phyloP scores from a whole-genome alignment of 306 rosid genomes.

The Senna tora region DNA sequence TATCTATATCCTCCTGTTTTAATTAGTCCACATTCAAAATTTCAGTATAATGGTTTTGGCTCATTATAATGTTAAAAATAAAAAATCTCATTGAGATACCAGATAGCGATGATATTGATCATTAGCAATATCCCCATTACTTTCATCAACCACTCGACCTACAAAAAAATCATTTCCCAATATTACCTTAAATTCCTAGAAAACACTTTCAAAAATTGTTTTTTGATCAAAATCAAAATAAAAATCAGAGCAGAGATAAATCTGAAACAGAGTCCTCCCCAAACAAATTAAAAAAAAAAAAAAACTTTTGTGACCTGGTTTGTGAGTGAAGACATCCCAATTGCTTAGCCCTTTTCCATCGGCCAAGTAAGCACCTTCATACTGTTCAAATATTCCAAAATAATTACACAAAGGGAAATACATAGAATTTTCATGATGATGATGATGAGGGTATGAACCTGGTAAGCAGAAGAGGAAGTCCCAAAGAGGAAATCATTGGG shows the following conservation, averaged over 20 bases:
- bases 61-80: no score
- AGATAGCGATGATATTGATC: slow-evolving; percentile 40
- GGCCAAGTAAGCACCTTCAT: slow-evolving; percentile 64
- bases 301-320: slow-evolving; percentile 58
- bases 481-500: slow-evolving; percentile 63
- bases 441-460: slow-evolving; percentile 50
- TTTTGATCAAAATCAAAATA: no score
- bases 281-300: no score
- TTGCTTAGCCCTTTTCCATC: slow-evolving; percentile 69
- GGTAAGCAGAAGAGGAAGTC: slow-evolving; percentile 72
- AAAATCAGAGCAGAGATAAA: no score
- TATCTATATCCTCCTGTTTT: slow-evolving; percentile 73
- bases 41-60: no score
- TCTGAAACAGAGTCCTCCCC: no score
- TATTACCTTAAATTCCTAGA: not conserved
- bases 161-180: not conserved
- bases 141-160: slow-evolving; percentile 30
- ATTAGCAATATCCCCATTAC: slow-evolving; percentile 39
- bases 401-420: no score
- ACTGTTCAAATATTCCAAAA: slow-evolving; percentile 32
- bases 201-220: no score
- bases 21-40: no score
- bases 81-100: not conserved
- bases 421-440: not conserved
- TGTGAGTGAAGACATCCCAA: slow-evolving; percentile 71